Evolutionary conservation across 352 stramenopile species (phyloP).

Genomic region (Paralagenidium karlingii): DNA sequence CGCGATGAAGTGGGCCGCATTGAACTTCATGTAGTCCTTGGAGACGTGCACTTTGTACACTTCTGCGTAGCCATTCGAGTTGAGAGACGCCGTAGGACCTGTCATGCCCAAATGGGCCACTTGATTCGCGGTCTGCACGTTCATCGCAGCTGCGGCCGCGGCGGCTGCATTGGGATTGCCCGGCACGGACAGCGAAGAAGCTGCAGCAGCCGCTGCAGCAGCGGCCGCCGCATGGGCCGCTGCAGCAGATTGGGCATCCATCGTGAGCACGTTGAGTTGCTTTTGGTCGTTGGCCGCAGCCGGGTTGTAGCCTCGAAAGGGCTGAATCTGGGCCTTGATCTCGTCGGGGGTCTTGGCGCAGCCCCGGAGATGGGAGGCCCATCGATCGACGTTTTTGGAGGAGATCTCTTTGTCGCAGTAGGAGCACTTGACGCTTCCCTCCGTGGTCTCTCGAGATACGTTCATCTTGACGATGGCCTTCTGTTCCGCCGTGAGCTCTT

Average conservation of each 20-base stretch:
- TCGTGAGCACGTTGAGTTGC: slow-evolving; percentile 4
- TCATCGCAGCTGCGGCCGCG: background rate
- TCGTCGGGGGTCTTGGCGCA: slow-evolving; percentile 68
- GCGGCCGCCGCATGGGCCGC: slow-evolving; percentile 1
- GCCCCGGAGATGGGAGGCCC: slow-evolving; percentile 64
- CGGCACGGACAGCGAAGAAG: background rate
- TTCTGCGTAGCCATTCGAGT: slow-evolving; percentile 10
- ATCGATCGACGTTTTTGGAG: slow-evolving; percentile 73
- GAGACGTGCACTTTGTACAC: slow-evolving; percentile 82
- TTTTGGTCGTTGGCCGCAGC: slow-evolving; percentile 3
- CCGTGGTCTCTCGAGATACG: slow-evolving; percentile 39
- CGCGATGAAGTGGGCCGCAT: slow-evolving; percentile 81
- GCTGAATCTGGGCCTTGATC: slow-evolving; percentile 66
- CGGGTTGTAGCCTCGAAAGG: slow-evolving; percentile 14
- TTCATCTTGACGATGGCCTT: slow-evolving; percentile 69
- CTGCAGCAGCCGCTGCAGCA: background rate
- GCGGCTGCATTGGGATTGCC: background rate
- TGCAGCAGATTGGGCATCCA: slow-evolving; percentile 6
- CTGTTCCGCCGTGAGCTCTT: slow-evolving; percentile 54
- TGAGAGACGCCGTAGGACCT: too few relatives aligned
- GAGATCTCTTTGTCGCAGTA: slow-evolving; percentile 81
- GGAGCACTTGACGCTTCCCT: slow-evolving; percentile 59
- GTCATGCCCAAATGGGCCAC: too few relatives aligned
- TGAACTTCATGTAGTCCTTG: slow-evolving; percentile 89
- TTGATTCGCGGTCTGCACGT: background rate